Evolutionary conservation across 2,329 filamentous ascomycete species (phyloP), one percentile per base, ranked within the genome.

Genomic region (Aspergillus neoniger): DNA sequence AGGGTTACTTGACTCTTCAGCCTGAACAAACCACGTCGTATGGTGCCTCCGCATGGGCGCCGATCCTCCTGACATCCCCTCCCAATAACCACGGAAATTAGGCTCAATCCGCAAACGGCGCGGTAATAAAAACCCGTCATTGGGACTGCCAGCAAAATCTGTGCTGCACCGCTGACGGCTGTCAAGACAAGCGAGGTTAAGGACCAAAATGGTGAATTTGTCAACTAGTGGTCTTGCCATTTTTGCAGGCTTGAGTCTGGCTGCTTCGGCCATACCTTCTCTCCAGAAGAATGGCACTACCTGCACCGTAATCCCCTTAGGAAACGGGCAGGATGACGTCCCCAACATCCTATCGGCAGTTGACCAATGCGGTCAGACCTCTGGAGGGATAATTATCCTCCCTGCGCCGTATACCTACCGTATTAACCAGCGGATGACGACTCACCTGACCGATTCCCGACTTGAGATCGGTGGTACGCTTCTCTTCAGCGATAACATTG

Each of bases 401-500:
- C 50, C 56, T 6, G 44, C 56, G 19, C 30, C 47, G 10, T 44
- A 55, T 21, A 55, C 50, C 6, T 62, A 58, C 50, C n/a, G 43
- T 15, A 55, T 62, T 28, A 52, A 51, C 49, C 59, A 62, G 25
- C 49, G 56, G 17, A 62, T 62, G 59, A 62, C 59, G 14, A 62
- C 59, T 10, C 48, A 59, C 19, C 59, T 62, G n/a, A 21, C 32
- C 4, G 49, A 55, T 14, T 47, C 49, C 0, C 17, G 7, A 4
- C 49, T 59, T 2, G 39, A 57, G 6, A 21, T 62, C 7, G 56
- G 51, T 5, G 61, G 59, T 1, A 51, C 52, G 9, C 62, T 72
- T 10, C 63, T 65, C 25, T 82, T 81, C 77, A 77, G 75, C 54
- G 73, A 74, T 1, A 75, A 83, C 61, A 79, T 85, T 8, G 62